These are phyloP conservation scores for Lanmaoa rubissima DNA, from an alignment of 768 basidiomycete species.

Conservation along the genomic window DNA sequence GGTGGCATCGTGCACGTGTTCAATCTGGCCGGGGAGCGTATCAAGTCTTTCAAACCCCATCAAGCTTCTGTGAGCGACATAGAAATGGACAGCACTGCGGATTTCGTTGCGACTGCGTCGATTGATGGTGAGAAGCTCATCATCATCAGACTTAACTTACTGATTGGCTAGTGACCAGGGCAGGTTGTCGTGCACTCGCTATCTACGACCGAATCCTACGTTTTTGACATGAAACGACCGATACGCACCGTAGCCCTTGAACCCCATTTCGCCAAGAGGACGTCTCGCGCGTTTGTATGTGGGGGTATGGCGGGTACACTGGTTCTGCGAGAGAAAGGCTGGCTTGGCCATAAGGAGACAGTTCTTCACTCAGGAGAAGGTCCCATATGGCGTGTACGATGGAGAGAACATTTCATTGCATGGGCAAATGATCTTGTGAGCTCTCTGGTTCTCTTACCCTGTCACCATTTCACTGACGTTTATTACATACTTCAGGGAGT, in stretches of 20 bases:
- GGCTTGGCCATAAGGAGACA: constrained; percentile 93
- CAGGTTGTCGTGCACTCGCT: constrained; percentile 87
- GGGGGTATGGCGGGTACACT: constrained; percentile 90
- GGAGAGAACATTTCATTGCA: constrained; percentile 84
- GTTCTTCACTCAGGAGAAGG: constrained; percentile 83
- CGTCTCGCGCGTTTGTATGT: constrained; percentile 78
- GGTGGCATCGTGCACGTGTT: constrained; percentile 89
- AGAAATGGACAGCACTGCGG: constrained; percentile 76
- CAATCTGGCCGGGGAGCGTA: constrained; percentile 70
- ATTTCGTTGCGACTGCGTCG: constrained; percentile 90
- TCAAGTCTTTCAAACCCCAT: constrained; percentile 91
- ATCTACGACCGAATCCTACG: constrained; percentile 74
- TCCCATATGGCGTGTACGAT: constrained; percentile 89
- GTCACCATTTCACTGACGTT: neutral
- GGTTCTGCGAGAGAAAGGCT: constrained; percentile 90
- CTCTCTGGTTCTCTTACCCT: constrained; percentile 2
- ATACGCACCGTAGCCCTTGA: constrained; percentile 89
- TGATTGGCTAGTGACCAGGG: constrained; percentile 49
- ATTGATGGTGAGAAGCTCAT: constrained; percentile 71
- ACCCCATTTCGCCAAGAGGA: constrained; percentile 80
- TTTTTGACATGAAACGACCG: constrained; percentile 89
- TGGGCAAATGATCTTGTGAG: constrained; percentile 94
- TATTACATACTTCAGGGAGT: constrained; percentile 61
- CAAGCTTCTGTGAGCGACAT: constrained; percentile 85
- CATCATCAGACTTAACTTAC: constrained; percentile 52